Conservation (phyloP, 176 grass and related monocot species). For the Calamus simplicifolius region DNA sequence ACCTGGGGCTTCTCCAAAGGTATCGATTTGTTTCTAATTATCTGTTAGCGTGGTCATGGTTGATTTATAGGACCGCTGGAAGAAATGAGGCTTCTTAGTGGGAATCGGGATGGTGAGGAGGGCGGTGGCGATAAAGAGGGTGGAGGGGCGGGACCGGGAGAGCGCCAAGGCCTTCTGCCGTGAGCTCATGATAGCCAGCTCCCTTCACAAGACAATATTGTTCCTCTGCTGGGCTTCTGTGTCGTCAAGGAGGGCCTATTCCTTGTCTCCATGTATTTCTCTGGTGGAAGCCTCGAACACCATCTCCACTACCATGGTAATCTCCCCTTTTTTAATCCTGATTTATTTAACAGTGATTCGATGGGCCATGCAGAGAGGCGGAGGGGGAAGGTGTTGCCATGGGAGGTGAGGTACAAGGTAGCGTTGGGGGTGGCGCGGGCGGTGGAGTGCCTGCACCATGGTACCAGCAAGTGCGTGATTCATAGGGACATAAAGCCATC, state of each 20-base stretch:
- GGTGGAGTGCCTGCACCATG: constrained; percentile 34
- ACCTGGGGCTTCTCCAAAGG: constrained; percentile 32
- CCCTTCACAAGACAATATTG: constrained; percentile 28
- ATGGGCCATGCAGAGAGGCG: constrained; percentile 8
- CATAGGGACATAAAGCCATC: constrained; percentile 53
- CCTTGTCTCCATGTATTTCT: constrained; percentile 38
- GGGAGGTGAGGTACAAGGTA: constrained; percentile 42
- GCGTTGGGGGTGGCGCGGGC: constrained; percentile 34
- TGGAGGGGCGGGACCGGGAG: constrained; percentile 26
- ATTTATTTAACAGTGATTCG: too few species aligned
- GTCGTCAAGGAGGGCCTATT: constrained; percentile 37
- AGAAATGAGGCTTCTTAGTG: too few species aligned
- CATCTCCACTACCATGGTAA: constrained; percentile 26
- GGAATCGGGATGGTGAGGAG: constrained; percentile 16
- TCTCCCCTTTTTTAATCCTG: too few species aligned
- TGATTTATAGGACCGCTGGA: too few species aligned
- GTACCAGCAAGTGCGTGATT: constrained; percentile 31
- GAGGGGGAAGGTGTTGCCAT: constrained; percentile 37
- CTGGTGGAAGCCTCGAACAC: constrained; percentile 38
- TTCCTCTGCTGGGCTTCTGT: constrained; percentile 38
- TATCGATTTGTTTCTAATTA: neutral
- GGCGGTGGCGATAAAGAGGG: constrained; percentile 39
- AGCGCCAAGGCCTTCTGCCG: constrained; percentile 40
- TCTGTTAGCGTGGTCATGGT: neutral
- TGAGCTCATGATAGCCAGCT: constrained; percentile 36